Percentiles rank a stretch among this genome's conserved stretches.
Evolutionary conservation across 192 early-diverging fungal species (phyloP).

Genomic region (Umbelopsis sp.): DNA sequence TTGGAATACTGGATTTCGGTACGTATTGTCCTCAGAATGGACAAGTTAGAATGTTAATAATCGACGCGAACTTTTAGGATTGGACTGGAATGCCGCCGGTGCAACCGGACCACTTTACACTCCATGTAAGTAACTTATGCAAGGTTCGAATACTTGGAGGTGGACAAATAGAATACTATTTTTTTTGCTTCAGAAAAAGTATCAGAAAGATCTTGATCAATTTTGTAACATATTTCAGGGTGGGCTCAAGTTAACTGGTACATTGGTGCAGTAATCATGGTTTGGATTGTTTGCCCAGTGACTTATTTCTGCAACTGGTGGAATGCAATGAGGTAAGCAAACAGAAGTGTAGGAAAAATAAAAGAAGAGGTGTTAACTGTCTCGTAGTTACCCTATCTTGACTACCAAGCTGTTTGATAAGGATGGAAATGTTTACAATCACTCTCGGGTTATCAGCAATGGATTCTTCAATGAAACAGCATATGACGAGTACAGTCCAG

Average conservation of each 20-base stretch:
- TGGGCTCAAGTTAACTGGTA: constrained; percentile 69
- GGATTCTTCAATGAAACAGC: constrained; percentile 44
- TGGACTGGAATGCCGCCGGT: constrained; percentile 24
- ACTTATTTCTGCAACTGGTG: constrained; percentile 57
- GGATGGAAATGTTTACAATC: constrained; percentile 5
- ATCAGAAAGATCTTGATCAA: too few species aligned
- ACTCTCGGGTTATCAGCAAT: constrained; percentile 38
- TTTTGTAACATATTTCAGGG: not conserved
- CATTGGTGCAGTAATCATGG: constrained; percentile 52
- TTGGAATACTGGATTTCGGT: constrained; percentile 18
- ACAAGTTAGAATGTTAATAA: not conserved
- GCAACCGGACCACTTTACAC: constrained; percentile 20
- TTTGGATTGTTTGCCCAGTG: constrained; percentile 61
- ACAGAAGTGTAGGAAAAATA: not conserved
- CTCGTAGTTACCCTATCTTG: constrained; percentile 36
- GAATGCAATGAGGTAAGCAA: constrained; percentile 42
- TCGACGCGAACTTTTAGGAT: not conserved
- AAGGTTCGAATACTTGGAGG: too few species aligned
- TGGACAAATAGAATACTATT: too few species aligned
- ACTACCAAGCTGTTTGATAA: constrained; percentile 40
- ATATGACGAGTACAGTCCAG: constrained; percentile 47
- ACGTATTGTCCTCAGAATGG: not conserved
- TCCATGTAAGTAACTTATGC: not conserved
- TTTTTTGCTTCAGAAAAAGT: too few species aligned
- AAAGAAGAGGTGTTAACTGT: constrained; percentile 20